Evolutionary conservation across 2,329 filamentous ascomycete genomes (phyloP).

Genomic region (Diaporthe batatas): DNA sequence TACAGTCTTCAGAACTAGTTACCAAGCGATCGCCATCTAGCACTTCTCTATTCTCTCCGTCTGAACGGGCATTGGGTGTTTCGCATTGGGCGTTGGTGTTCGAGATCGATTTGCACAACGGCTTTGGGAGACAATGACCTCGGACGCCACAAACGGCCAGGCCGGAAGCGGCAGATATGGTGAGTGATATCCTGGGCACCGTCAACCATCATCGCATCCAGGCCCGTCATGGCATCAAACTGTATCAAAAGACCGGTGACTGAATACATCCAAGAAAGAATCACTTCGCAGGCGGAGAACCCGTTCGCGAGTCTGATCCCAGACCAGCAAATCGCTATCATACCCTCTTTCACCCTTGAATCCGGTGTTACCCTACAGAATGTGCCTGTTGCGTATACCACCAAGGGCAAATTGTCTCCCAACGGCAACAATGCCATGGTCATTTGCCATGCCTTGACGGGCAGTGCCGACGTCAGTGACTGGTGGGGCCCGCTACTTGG

Average conservation of each 20-base stretch:
- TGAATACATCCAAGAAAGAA: conserved; percentile 78
- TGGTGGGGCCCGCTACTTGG: conserved; percentile 91
- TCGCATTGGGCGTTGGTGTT: not conserved
- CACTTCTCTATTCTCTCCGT: not conserved
- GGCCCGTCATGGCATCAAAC: conserved; percentile 1
- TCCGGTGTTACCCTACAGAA: conserved; percentile 88
- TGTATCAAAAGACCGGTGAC: conserved; percentile 59
- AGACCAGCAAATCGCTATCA: conserved; percentile 86
- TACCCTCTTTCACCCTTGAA: conserved; percentile 93
- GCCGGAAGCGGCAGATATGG: conserved; percentile 38
- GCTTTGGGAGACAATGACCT: conserved; percentile 20
- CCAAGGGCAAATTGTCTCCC: conserved; percentile 71
- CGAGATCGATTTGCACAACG: not conserved
- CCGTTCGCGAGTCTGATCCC: conserved; percentile 89
- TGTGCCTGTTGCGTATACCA: conserved; percentile 78
- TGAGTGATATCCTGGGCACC: conserved; percentile 28
- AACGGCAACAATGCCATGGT: conserved; percentile 77
- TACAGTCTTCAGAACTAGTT: not conserved
- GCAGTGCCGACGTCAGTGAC: conserved; percentile 85
- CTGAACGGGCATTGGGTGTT: not conserved
- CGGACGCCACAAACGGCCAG: conserved; percentile 32
- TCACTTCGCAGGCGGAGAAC: conserved; percentile 84
- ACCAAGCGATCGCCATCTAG: not conserved
- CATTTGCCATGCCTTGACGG: conserved; percentile 87
- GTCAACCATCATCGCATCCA: not conserved